Evolutionary conservation across 2,329 filamentous ascomycete genomes (phyloP).

Genomic region (Byssochlamys sp.): DNA sequence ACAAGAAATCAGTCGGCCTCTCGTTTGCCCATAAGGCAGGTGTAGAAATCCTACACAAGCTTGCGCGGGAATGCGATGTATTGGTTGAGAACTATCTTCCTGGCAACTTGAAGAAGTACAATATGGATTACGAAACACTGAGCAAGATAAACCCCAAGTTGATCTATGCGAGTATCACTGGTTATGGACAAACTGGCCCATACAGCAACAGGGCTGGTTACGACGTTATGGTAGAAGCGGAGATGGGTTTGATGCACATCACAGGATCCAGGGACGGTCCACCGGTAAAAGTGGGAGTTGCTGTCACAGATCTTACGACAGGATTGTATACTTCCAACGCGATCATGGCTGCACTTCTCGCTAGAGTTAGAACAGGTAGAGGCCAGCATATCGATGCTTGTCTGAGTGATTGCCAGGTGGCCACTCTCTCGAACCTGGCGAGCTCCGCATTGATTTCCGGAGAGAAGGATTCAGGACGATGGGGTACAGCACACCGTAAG

Average conservation of each 20-base stretch:
- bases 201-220: slow-evolving; percentile 83
- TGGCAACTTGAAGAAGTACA: slow-evolving; percentile 78
- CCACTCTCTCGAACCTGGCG: slow-evolving; percentile 88
- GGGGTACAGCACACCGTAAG: slow-evolving; percentile 90
- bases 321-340: slow-evolving; percentile 91
- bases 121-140: slow-evolving; percentile 76
- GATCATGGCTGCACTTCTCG: slow-evolving; percentile 86
- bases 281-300: slow-evolving; percentile 93
- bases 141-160: slow-evolving; percentile 71
- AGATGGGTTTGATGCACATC: slow-evolving; percentile 97
- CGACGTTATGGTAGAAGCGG: slow-evolving; percentile 98
- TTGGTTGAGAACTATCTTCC: slow-evolving; percentile 96
- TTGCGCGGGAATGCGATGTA: slow-evolving; percentile 78
- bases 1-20: slow-evolving; percentile 87
- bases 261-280: slow-evolving; percentile 79
- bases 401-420: slow-evolving; percentile 88
- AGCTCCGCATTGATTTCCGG: slow-evolving; percentile 84
- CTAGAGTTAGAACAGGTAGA: slow-evolving; percentile 60
- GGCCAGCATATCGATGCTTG: slow-evolving; percentile 90
- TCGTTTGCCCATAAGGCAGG: slow-evolving; percentile 81
- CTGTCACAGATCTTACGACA: slow-evolving; percentile 90
- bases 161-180: slow-evolving; percentile 92
- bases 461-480: slow-evolving; percentile 74
- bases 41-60: slow-evolving; percentile 74
- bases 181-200: slow-evolving; percentile 90